Percentiles rank a stretch among this genome's conserved stretches.
These are phyloP conservation scores for Hygrocybe coccinea DNA, from an alignment of 768 basidiomycete species.

Conservation along the genomic window DNA sequence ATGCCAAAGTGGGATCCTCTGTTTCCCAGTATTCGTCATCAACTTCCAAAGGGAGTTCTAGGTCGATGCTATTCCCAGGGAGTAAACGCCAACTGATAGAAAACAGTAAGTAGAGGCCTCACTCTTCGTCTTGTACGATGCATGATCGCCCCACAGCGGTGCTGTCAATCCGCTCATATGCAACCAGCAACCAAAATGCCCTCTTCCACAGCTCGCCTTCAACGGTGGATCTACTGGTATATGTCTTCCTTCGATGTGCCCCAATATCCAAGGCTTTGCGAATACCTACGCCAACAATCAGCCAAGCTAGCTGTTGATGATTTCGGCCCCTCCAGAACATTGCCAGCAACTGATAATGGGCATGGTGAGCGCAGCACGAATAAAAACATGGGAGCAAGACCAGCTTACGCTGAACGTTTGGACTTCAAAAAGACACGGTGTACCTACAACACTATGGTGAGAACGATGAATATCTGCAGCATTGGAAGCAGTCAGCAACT, in stretches of 20 bases:
- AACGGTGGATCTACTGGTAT: conserved; percentile 40
- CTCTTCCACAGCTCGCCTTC: conserved; percentile 76
- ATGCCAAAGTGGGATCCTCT: conserved; percentile 44
- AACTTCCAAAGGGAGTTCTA: conserved; percentile 76
- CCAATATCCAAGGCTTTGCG: conserved; percentile 74
- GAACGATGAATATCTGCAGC: conserved; percentile 46
- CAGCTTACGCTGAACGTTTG: conserved; percentile 49
- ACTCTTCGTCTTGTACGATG: conserved; percentile 65
- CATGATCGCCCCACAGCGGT: conserved; percentile 53
- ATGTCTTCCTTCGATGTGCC: conserved; percentile 62
- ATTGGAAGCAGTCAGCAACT: conserved; percentile 3
- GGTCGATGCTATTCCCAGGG: conserved; percentile 61
- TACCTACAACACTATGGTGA: conserved; percentile 49
- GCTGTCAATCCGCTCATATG: conserved; percentile 54
- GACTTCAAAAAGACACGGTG: conserved; percentile 58
- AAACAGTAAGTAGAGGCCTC: conserved; percentile 18
- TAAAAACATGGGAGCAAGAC: conserved; percentile 6
- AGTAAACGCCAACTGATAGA: conserved; percentile 7
- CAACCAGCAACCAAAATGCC: conserved; percentile 67
- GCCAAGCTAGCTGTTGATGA: conserved; percentile 51
- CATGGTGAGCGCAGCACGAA: neutral
- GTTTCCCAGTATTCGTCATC: conserved; percentile 78
- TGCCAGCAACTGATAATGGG: conserved; percentile 41
- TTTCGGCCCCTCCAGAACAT: conserved; percentile 50
- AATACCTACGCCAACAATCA: conserved; percentile 47